These are phyloP conservation scores for Globisporangium alternatum DNA, from an alignment of 352 stramenopile genomes.

Conservation along the genomic window DNA sequence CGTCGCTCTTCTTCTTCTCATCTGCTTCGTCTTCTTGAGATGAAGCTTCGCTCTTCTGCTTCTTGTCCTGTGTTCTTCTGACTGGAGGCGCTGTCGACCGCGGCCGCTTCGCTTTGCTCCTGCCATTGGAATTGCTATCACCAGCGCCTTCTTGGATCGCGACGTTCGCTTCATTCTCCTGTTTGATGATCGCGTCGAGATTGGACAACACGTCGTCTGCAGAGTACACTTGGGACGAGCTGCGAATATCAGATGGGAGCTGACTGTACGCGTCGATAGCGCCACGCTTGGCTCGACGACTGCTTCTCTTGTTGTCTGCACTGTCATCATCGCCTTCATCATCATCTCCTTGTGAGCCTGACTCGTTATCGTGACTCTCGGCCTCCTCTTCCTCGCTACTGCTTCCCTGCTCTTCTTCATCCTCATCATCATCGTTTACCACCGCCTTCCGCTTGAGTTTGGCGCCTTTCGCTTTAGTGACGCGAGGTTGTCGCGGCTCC, in stretches of 20 bases:
- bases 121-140: not conserved
- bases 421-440: conserved; percentile 16
- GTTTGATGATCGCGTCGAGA: conserved; percentile 44
- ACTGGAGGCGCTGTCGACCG: not conserved
- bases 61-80: not conserved
- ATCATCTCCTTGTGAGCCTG: conserved; percentile 6
- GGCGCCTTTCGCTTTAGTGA: conserved; percentile 23
- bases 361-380: conserved; percentile 20
- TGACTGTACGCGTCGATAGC: conserved; percentile 39
- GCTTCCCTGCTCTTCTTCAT: conserved; percentile 13
- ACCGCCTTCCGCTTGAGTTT: conserved; percentile 30
- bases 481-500: not conserved
- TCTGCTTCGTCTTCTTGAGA: not conserved
- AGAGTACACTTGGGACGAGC: conserved; percentile 34
- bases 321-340: conserved; percentile 11
- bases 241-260: conserved; percentile 21
- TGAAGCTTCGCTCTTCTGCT: not conserved
- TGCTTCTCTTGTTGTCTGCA: conserved; percentile 6
- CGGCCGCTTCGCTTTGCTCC: not conserved
- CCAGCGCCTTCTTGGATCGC: not conserved
- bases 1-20: not conserved
- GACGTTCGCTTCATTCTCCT: conserved; percentile 27
- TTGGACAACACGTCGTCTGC: conserved; percentile 39
- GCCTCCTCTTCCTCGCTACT: conserved; percentile 10
- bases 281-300: conserved; percentile 14